Evolutionary conservation across 352 stramenopile genomes (phyloP).

Genomic region (Phytophthora parvispora): DNA sequence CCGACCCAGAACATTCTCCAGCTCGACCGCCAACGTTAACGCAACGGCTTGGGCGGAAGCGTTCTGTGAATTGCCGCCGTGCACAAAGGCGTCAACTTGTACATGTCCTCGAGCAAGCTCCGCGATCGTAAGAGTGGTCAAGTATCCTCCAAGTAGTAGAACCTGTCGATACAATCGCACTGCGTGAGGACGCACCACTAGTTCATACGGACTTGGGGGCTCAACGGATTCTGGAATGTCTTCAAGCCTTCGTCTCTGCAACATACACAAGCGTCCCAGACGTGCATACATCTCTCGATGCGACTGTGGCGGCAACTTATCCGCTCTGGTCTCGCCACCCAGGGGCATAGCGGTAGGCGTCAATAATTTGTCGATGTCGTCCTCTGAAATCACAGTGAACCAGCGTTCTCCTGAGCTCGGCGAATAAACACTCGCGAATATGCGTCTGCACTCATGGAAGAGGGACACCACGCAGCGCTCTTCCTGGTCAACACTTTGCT

Average conservation of each 20-base stretch:
- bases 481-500: slow-evolving; percentile 16
- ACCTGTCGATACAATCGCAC: slow-evolving; percentile 67
- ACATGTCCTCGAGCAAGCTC: slow-evolving; percentile 70
- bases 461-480: slow-evolving; percentile 71
- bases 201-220: slow-evolving; percentile 28
- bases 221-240: slow-evolving; percentile 10
- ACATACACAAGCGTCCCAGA: slow-evolving; percentile 63
- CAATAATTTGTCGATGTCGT: slow-evolving; percentile 68
- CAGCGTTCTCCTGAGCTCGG: slow-evolving; percentile 58
- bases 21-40: slow-evolving; percentile 41
- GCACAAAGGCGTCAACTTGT: slow-evolving; percentile 69
- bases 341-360: slow-evolving; percentile 71
- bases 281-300: slow-evolving; percentile 71
- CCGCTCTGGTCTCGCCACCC: slow-evolving; percentile 16
- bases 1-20: slow-evolving; percentile 68
- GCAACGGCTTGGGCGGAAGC: slow-evolving; percentile 1
- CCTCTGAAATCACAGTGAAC: slow-evolving; percentile 62
- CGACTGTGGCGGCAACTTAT: slow-evolving; percentile 56
- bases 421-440: slow-evolving; percentile 81
- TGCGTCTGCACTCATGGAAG: slow-evolving; percentile 74
- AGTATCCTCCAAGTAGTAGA: slow-evolving; percentile 52
- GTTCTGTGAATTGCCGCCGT: slow-evolving; percentile 29
- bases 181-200: slow-evolving; percentile 58
- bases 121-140: slow-evolving; percentile 66
- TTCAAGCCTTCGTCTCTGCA: slow-evolving; percentile 35